These are phyloP conservation scores for Oryza officinalis DNA, from an alignment of 176 grass and related monocot species.

Conservation along the genomic window DNA sequence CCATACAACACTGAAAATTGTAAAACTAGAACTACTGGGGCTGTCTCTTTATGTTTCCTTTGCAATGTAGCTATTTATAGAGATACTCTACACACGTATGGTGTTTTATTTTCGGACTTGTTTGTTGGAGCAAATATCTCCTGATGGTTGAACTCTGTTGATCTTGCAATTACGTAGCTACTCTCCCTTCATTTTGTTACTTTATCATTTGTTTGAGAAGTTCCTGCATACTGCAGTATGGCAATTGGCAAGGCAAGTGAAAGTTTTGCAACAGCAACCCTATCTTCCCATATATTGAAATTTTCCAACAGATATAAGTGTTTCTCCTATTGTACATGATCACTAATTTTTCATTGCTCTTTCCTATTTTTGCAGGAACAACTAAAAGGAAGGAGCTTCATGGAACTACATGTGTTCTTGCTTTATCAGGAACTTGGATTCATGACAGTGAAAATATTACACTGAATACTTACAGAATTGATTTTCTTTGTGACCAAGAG, in stretches of 20 bases:
- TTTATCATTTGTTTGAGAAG: slow-evolving; percentile 20
- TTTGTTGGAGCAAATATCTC: slow-evolving; percentile 31
- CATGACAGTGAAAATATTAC: slow-evolving; percentile 49
- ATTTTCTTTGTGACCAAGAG: slow-evolving; percentile 73
- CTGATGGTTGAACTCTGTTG: slow-evolving; percentile 12
- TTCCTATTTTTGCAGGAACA: slow-evolving; percentile 62
- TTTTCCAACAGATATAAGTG: not conserved
- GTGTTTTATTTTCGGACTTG: not conserved
- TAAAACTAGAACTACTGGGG: not conserved
- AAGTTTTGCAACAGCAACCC: slow-evolving; percentile 6
- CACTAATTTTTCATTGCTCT: not conserved
- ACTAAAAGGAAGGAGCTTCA: slow-evolving; percentile 93
- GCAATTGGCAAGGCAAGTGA: slow-evolving; percentile 18
- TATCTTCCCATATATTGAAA: slow-evolving; percentile 1
- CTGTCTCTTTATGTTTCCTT: slow-evolving; percentile 20
- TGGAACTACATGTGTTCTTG: slow-evolving; percentile 47
- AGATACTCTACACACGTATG: slow-evolving; percentile 6
- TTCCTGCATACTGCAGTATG: slow-evolving; percentile 25
- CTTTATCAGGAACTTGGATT: slow-evolving; percentile 77
- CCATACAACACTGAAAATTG: not conserved
- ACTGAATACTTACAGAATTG: slow-evolving; percentile 70
- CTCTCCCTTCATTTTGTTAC: slow-evolving; percentile 9
- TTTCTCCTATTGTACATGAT: slow-evolving; percentile 22
- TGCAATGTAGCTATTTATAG: slow-evolving; percentile 24
- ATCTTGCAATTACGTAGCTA: not conserved